phyloP scores from a whole-genome alignment of 2,329 filamentous ascomycete species.

The Zasmidium citrigriseum region DNA sequence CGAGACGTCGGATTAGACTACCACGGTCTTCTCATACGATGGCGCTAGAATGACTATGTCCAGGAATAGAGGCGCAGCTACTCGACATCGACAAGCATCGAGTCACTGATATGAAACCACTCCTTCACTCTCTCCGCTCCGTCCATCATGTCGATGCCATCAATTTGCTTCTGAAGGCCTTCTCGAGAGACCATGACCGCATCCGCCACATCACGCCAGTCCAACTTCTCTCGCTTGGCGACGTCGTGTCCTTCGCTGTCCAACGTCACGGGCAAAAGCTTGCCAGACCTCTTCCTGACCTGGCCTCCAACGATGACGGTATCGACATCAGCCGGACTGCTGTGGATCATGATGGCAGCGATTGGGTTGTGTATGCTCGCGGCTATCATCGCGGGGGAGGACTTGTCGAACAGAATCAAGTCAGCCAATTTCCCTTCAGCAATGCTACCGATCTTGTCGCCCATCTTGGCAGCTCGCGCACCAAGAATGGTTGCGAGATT shows the following conservation, averaged over 20 bases:
- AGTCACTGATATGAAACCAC: neutral
- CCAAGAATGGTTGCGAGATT: neutral
- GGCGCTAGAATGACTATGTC: neutral
- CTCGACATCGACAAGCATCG: neutral
- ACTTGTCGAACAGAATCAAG: conserved; percentile 49
- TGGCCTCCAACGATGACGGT: conserved; percentile 48
- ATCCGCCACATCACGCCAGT: neutral
- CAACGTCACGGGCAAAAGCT: conserved; percentile 27
- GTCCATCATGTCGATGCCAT: neutral
- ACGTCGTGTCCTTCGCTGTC: neutral
- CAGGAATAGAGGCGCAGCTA: neutral
- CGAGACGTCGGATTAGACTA: too few relatives aligned
- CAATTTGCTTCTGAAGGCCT: neutral
- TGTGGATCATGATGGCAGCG: conserved; percentile 47
- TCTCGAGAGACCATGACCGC: neutral
- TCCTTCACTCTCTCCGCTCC: neutral
- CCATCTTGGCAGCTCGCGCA: neutral
- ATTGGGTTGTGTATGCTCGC: conserved; percentile 45
- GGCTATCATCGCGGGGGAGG: conserved; percentile 44
- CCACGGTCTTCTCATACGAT: neutral
- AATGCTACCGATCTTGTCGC: conserved; percentile 1
- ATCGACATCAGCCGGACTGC: conserved; percentile 43
- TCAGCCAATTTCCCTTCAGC: conserved; percentile 39
- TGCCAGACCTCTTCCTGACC: conserved; percentile 41
- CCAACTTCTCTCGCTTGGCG: neutral